These are phyloP conservation scores for Lablab purpureus DNA, from an alignment of 306 rosid species.

Conservation along the genomic window DNA sequence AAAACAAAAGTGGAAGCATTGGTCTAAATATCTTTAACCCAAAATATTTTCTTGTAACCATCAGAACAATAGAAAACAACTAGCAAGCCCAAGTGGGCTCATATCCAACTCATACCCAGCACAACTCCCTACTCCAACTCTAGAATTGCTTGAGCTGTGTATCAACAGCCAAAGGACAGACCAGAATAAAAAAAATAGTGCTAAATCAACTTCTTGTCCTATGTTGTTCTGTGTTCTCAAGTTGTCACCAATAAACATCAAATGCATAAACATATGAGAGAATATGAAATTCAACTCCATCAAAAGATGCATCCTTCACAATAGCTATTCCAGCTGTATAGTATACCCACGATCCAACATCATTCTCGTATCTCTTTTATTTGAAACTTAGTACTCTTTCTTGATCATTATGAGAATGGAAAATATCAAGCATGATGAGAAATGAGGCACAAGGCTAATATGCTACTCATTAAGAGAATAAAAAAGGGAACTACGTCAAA, in stretches of 20 bases:
- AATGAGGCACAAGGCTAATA: slow-evolving; percentile 32
- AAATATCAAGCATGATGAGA: slow-evolving; percentile 29
- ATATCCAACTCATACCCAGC: slow-evolving; percentile 2
- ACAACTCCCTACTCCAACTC: neutral
- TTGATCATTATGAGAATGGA: slow-evolving; percentile 22
- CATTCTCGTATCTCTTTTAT: slow-evolving; percentile 28
- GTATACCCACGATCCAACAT: neutral
- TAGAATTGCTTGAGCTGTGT: neutral
- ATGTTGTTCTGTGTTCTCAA: neutral
- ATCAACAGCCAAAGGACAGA: neutral
- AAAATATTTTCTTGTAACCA: neutral
- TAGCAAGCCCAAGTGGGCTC: neutral
- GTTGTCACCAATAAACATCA: neutral
- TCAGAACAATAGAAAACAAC: neutral
- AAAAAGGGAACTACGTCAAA: neutral
- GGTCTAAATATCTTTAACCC: neutral
- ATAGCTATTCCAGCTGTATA: slow-evolving; percentile 14
- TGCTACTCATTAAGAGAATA: slow-evolving; percentile 26
- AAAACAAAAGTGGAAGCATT: slow-evolving; percentile 10
- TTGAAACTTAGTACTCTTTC: slow-evolving; percentile 31
- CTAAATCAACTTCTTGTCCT: slow-evolving; percentile 12
- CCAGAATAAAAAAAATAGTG: neutral
- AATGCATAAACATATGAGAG: neutral
- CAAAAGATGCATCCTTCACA: slow-evolving; percentile 6
- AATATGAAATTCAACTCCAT: neutral